These are phyloP conservation scores for Ceratobasidium sp. DNA, from an alignment of 1,284 basidiomycete species.

Conservation along the genomic window DNA sequence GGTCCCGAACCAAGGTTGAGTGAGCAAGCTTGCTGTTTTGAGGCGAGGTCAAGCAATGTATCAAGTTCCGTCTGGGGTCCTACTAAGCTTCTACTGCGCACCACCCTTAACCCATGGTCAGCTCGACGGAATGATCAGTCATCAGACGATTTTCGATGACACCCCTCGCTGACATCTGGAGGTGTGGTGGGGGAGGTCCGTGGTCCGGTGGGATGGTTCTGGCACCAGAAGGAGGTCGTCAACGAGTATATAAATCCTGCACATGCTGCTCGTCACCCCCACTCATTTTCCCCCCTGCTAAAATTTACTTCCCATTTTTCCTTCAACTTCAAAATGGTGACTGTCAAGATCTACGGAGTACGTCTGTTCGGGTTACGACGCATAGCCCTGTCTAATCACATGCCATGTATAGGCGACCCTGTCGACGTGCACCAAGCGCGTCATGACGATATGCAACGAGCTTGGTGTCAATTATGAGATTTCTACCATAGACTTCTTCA, in stretches of 20 bases:
- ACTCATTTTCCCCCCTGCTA: neutral
- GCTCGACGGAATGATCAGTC: too few species aligned
- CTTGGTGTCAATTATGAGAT: slow-evolving; percentile 40
- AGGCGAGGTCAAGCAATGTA: too few species aligned
- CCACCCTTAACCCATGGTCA: too few species aligned
- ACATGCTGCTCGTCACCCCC: neutral
- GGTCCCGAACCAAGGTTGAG: too few species aligned
- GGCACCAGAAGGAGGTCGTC: neutral
- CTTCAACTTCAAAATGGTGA: slow-evolving; percentile 9
- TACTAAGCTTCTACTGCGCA: too few species aligned
- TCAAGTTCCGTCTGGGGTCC: too few species aligned
- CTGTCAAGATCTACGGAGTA: slow-evolving; percentile 24
- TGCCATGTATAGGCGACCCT: neutral
- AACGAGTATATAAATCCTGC: neutral
- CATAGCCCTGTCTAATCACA: neutral
- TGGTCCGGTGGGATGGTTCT: neutral
- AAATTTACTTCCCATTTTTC: neutral
- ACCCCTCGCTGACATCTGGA: too few species aligned
- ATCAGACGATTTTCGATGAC: too few species aligned
- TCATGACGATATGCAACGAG: slow-evolving; percentile 42
- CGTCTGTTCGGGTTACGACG: neutral
- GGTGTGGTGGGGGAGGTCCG: too few species aligned
- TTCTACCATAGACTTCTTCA: slow-evolving; percentile 31
- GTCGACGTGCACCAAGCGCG: slow-evolving; percentile 45
- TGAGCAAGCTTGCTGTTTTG: too few species aligned